phyloP scores from a whole-genome alignment of 2,329 filamentous ascomycete species.

The Aureobasidium sp. region DNA sequence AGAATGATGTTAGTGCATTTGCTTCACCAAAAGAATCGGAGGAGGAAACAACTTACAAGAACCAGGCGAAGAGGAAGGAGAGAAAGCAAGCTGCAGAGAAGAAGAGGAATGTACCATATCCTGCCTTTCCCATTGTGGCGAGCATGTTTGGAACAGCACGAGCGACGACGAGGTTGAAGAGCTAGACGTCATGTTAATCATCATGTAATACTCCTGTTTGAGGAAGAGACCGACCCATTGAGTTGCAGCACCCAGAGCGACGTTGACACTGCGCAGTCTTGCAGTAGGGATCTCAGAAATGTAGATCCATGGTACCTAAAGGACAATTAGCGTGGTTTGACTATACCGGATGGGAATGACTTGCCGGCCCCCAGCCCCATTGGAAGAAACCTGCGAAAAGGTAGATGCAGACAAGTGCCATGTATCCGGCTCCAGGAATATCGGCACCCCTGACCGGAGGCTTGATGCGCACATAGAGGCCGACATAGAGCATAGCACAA shows the following conservation, averaged over 20 bases:
- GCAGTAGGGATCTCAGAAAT: slow-evolving; percentile 62
- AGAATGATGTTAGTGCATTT: slow-evolving; percentile 15
- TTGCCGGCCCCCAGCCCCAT: neutral
- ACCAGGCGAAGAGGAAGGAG: slow-evolving; percentile 59
- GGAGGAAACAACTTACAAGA: slow-evolving; percentile 40
- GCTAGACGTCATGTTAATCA: slow-evolving; percentile 29
- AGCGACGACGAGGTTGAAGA: slow-evolving; percentile 68
- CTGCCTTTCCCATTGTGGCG: slow-evolving; percentile 40
- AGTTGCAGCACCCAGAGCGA: slow-evolving; percentile 58
- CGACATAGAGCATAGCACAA: slow-evolving; percentile 59
- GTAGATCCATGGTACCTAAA: slow-evolving; percentile 55
- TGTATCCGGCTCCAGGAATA: slow-evolving; percentile 59
- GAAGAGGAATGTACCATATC: slow-evolving; percentile 58
- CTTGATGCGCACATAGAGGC: slow-evolving; percentile 58
- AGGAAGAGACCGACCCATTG: slow-evolving; percentile 32
- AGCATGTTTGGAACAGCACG: slow-evolving; percentile 61
- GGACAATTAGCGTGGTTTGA: too few species aligned
- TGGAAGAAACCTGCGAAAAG: slow-evolving; percentile 64
- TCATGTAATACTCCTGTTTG: too few species aligned
- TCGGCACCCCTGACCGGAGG: slow-evolving; percentile 45
- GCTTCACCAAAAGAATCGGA: slow-evolving; percentile 38
- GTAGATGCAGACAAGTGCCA: slow-evolving; percentile 63
- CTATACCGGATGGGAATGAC: too few species aligned
- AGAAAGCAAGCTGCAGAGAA: slow-evolving; percentile 57
- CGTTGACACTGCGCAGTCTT: slow-evolving; percentile 57